Conservation (phyloP, 331 rosid genomes). For the Rhamnella rubrinervis region DNA sequence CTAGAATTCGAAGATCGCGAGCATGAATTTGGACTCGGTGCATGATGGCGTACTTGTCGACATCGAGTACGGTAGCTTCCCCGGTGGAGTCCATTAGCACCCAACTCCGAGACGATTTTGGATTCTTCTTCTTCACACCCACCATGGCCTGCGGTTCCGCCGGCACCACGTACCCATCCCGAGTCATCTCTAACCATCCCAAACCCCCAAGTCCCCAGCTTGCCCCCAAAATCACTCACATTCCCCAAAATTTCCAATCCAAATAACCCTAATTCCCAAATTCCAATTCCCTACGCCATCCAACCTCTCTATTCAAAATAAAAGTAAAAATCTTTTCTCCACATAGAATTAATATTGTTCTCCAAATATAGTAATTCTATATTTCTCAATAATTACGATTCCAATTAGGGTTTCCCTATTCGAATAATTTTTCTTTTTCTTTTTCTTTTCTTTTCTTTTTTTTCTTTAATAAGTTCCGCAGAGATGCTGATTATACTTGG, state of each 20-base stretch:
- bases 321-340: too few species aligned
- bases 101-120: slow-evolving; percentile 72
- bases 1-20: slow-evolving; percentile 91
- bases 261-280: background rate
- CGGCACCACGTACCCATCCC: slow-evolving; percentile 73
- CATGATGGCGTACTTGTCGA: slow-evolving; percentile 89
- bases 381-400: too few species aligned
- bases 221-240: slow-evolving; percentile 22
- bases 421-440: too few species aligned
- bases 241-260: background rate
- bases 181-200: slow-evolving; percentile 68
- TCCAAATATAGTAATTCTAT: too few species aligned
- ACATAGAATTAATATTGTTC: too few species aligned
- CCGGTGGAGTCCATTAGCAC: slow-evolving; percentile 59
- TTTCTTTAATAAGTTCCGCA: too few species aligned
- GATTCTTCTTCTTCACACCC: slow-evolving; percentile 70
- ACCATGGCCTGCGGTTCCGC: slow-evolving; percentile 60
- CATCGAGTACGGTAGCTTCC: slow-evolving; percentile 64
- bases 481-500: too few species aligned
- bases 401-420: too few species aligned
- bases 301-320: too few species aligned
- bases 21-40: slow-evolving; percentile 87
- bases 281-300: background rate
- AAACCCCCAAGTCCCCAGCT: slow-evolving; percentile 27
- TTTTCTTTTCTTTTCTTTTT: too few species aligned